These are phyloP conservation scores for Aspergillus aculeatus DNA, from an alignment of 2,329 filamentous ascomycete genomes.

Conservation along the genomic window DNA sequence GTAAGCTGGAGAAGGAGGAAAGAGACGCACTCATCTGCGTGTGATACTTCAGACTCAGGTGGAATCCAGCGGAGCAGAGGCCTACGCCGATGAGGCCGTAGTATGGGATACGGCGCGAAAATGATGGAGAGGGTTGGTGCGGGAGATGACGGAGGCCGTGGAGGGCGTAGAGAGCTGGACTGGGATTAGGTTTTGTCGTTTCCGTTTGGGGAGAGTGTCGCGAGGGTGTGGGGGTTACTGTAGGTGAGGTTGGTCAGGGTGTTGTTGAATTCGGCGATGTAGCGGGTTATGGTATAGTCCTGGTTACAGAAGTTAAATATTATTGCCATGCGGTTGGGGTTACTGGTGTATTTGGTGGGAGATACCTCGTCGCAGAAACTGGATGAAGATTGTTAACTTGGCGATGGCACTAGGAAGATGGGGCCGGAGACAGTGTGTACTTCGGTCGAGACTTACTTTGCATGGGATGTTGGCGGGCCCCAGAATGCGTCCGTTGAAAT, in stretches of 20 bases:
- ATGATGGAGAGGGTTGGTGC: background rate
- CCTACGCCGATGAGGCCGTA: constrained; percentile 25
- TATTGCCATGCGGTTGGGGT: too few relatives aligned
- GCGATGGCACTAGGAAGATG: background rate
- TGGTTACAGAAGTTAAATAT: background rate
- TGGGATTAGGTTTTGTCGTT: background rate
- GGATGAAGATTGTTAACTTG: background rate
- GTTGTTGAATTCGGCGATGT: constrained; percentile 30
- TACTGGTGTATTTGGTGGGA: background rate
- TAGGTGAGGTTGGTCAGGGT: constrained; percentile 30
- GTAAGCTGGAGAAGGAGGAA: too few relatives aligned
- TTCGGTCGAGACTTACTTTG: constrained; percentile 2
- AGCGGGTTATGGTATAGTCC: constrained; percentile 27
- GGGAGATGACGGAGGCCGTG: constrained; percentile 15
- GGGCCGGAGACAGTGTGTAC: background rate
- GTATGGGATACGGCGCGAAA: constrained; percentile 15
- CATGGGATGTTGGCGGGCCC: constrained; percentile 7
- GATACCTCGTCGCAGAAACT: background rate
- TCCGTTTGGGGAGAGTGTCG: too few relatives aligned
- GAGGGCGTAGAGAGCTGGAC: constrained; percentile 25
- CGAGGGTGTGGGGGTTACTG: constrained; percentile 4
- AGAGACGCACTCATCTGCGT: constrained; percentile 27
- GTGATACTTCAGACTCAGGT: constrained; percentile 30
- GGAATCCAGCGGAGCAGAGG: constrained; percentile 25
- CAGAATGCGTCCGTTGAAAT: background rate